Evolutionary conservation across 345 rosid species (phyloP).

Genomic region (Isatis tinctoria): DNA sequence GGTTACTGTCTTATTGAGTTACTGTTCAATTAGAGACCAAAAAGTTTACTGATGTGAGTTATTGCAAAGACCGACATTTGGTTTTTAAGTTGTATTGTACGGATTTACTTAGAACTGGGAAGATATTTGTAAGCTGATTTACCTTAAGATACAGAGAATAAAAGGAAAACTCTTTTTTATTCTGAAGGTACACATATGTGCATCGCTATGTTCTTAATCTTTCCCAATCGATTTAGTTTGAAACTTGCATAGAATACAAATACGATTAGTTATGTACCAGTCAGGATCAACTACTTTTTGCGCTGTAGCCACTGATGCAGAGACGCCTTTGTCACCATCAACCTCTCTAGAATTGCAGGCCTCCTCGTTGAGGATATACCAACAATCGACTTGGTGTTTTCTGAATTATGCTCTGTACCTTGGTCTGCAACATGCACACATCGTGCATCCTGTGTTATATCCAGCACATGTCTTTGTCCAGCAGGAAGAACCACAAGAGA

Average conservation of each 20-base stretch:
- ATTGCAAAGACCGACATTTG: conserved; percentile 1
- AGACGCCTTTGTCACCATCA: conserved; percentile 67
- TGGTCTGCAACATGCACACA: conserved; percentile 20
- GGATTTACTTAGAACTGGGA: conserved; percentile 1
- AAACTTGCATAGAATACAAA: conserved; percentile 2
- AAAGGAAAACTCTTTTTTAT: not conserved
- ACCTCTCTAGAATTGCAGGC: conserved; percentile 52
- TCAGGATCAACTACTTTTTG: conserved; percentile 31
- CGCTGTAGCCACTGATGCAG: conserved; percentile 56
- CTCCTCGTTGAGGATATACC: conserved; percentile 53
- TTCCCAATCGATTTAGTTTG: not conserved
- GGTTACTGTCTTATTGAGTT: not conserved
- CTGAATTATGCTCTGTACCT: conserved; percentile 17
- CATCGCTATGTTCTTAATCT: not conserved
- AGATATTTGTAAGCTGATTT: not conserved
- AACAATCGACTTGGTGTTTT: conserved; percentile 18
- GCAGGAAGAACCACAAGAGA: conserved; percentile 57
- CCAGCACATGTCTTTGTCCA: conserved; percentile 28
- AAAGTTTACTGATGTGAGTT: not conserved
- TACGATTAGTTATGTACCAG: conserved; percentile 33
- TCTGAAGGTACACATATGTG: not conserved
- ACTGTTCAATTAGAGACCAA: conserved; percentile 13
- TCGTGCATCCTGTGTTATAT: conserved; percentile 3
- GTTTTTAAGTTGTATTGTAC: not conserved
- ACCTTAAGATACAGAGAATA: not conserved